Base-by-base conservation (phyloP, 192 early-diverging fungal species). In the Phlyctochytrium planicorne region DNA sequence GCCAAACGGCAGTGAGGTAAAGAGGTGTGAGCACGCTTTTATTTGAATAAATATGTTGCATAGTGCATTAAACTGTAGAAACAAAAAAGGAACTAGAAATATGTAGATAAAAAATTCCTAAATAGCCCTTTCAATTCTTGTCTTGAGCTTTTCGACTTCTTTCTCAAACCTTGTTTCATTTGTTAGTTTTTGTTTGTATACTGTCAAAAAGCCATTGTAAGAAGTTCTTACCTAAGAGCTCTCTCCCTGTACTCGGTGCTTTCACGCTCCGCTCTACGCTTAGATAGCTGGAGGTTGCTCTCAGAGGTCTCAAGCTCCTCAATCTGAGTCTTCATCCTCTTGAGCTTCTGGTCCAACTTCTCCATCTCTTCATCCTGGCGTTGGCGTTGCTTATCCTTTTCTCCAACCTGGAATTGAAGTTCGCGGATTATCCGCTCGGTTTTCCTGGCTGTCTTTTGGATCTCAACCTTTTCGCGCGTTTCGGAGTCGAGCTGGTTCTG, bases 351-450 rank as follows among this genome's bases (percentile, higher is more conserved):
- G 33, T 91, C 89, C 67, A 82, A 70, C 75, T 90, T 91, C 50
- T 84, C 80, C 31, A 80, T 75, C 36, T 92, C 91, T 36, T 91
- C 90, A 14, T 90, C 88, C 40, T 75, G 77, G 20, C 87, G 75
- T 2, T 57, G 59, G 78, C 89, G 88, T 33, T 79, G 68, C 75
- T 92, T 93, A 31, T 96, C 91, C 61, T 83, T 79, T 75, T 96
- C 94, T 30, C 78, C 73, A 6, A 96, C 70, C 67, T 94, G 91
- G 78, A 91, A 91, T 76, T 94, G 93, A 60, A 94, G 77, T 76
- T 94, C 92, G 20, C 91, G 84, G 66, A 94, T 84, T 62, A 86
- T 80, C 62, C 93, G 81, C 68, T 96, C 93, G 34, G 69, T 75
- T 47, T 88, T 87, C 29, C 90, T 82, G 24, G 80, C 71, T 27